Conservation (phyloP, 371 early-diverging fungal genomes). For the Phascolomyces articulosus region DNA sequence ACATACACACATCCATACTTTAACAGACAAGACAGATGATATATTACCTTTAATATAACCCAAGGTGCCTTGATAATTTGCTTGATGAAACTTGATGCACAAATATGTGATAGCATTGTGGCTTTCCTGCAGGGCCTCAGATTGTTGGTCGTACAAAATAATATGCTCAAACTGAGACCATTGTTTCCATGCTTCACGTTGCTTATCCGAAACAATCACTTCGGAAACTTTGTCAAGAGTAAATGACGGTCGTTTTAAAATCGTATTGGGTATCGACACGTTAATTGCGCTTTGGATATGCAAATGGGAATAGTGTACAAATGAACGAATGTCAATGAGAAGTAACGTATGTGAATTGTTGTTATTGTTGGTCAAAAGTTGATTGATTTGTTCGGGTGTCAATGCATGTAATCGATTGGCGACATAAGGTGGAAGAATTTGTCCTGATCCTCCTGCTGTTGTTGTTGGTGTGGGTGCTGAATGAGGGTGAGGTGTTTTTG, state of each 20-base stretch:
- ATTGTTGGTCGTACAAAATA: conserved; percentile 60
- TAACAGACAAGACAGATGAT: too few relatives aligned
- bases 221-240: conserved; percentile 59
- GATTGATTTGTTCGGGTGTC: conserved; percentile 1
- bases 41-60: conserved; percentile 53
- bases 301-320: conserved; percentile 50
- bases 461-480: background rate
- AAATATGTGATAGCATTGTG: conserved; percentile 46
- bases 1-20: too few relatives aligned
- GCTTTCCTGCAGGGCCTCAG: conserved; percentile 41
- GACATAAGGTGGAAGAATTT: background rate
- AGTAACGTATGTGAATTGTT: conserved; percentile 14
- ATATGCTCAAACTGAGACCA: conserved; percentile 56
- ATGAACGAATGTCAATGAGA: conserved; percentile 62
- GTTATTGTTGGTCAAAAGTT: conserved; percentile 6
- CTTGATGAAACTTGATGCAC: conserved; percentile 32
- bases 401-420: conserved; percentile 4
- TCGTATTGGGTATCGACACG: conserved; percentile 62
- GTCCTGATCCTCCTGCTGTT: background rate
- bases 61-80: conserved; percentile 43
- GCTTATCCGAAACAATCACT: conserved; percentile 51
- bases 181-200: conserved; percentile 36
- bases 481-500: background rate
- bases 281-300: conserved; percentile 53
- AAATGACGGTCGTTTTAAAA: conserved; percentile 60